A percentile compares a stretch with the other conserved stretches of the same genome.
phyloP scores from a whole-genome alignment of 192 early-diverging fungal species.

The Phlyctochytrium arcticum region DNA sequence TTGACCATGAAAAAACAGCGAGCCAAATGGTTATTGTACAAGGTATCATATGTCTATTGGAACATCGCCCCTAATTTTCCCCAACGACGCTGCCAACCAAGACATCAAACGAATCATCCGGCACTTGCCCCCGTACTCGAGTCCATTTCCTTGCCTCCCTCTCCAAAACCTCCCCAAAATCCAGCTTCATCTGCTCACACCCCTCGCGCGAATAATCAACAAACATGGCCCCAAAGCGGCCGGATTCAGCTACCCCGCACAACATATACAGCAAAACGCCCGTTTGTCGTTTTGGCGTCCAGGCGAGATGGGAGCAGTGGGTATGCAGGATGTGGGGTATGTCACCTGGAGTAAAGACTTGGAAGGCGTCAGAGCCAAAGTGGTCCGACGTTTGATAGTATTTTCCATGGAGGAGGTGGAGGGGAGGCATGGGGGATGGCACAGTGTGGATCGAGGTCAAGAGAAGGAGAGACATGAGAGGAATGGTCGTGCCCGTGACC shows the following conservation, averaged over 20 bases:
- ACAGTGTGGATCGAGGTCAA: not conserved
- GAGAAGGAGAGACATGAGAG: not conserved
- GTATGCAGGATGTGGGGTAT: not conserved
- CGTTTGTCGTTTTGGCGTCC: not conserved
- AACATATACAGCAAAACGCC: not conserved
- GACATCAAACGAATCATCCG: not conserved
- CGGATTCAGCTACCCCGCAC: not conserved
- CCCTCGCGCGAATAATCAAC: not conserved
- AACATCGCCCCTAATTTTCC: too few species aligned
- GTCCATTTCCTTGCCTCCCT: not conserved
- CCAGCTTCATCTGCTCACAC: not conserved
- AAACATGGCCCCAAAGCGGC: not conserved
- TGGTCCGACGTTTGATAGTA: not conserved
- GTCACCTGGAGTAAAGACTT: not conserved
- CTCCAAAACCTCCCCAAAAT: not conserved
- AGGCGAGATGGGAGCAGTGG: not conserved
- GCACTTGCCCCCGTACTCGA: not conserved
- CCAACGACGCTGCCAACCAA: not conserved
- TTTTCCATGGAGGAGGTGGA: not conserved
- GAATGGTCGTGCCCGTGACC: not conserved
- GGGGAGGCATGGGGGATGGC: too few species aligned
- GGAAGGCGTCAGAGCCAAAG: not conserved
- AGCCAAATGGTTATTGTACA: too few species aligned
- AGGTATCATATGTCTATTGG: too few species aligned
- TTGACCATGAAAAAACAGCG: too few species aligned